These are phyloP conservation scores for Haplographium delicatum DNA, from an alignment of 495 filamentous ascomycete species.

Conservation along the genomic window DNA sequence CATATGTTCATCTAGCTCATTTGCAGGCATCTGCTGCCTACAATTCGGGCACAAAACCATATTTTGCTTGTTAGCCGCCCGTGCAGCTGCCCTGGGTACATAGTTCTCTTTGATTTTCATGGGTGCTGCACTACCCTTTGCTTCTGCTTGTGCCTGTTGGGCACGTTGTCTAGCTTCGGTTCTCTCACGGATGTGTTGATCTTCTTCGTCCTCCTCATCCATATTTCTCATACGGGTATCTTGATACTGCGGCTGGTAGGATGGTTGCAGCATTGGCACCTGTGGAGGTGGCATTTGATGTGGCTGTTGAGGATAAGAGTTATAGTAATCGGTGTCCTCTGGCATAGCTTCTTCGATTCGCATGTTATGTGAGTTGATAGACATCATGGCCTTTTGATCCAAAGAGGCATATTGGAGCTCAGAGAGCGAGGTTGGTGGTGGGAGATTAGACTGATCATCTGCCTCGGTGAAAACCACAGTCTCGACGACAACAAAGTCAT, in stretches of 20 bases:
- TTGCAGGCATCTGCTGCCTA: slow-evolving; percentile 76
- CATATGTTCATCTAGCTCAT: slow-evolving; percentile 91
- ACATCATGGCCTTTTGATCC: slow-evolving; percentile 89
- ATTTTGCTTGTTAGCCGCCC: slow-evolving; percentile 56
- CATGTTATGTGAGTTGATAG: slow-evolving; percentile 63
- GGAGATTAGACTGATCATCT: slow-evolving; percentile 81
- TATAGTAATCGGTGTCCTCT: slow-evolving; percentile 60
- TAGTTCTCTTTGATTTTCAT: slow-evolving; percentile 95
- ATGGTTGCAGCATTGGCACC: slow-evolving; percentile 18
- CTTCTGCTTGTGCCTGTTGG: slow-evolving; percentile 72
- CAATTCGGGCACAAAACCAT: slow-evolving; percentile 89
- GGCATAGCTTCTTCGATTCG: slow-evolving; percentile 97
- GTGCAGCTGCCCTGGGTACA: slow-evolving; percentile 74
- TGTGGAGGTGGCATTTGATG: slow-evolving; percentile 28
- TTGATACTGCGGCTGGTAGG: slow-evolving; percentile 24
- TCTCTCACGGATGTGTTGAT: slow-evolving; percentile 60
- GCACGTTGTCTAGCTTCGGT: slow-evolving; percentile 64
- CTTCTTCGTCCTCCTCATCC: slow-evolving; percentile 59
- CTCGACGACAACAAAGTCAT: slow-evolving; percentile 94
- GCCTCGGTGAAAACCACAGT: slow-evolving; percentile 89
- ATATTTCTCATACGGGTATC: slow-evolving; percentile 27
- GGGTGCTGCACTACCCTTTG: slow-evolving; percentile 60
- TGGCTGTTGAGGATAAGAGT: slow-evolving; percentile 47
- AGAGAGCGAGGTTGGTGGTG: slow-evolving; percentile 79
- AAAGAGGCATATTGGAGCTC: slow-evolving; percentile 91